Evolutionary conservation across 257 asterid species (phyloP), one percentile per base, ranked within the genome.

Genomic region (Rhazya stricta): DNA sequence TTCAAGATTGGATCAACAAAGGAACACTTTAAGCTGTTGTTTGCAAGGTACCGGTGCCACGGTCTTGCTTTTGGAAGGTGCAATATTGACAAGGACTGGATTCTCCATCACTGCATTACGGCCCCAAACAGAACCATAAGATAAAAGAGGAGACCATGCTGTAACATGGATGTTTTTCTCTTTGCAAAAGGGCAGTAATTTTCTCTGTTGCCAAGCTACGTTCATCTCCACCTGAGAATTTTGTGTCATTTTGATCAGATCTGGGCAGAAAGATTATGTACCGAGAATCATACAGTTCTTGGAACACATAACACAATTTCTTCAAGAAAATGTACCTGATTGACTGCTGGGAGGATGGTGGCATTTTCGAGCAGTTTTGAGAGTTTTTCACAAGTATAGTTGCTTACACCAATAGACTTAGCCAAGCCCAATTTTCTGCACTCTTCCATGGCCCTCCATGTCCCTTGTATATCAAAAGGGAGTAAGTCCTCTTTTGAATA

Each of bases 381-480:
- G 77, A 87, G 85, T 63, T 87, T 89, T 54, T 77, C 81, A 75
- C 84, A 81, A 73, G 86, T 81, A 78, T 84, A 89, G 69, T 89
- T 89, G 90, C 90, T 82, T 5, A 87, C 90, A 65, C 90, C 91
- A 57, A 89, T 83, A 9, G 91, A 87, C 46, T 87, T 87, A 0
- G 84, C 83, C 68, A 89, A 65, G 6, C 94, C 94, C 67, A 83
- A 58, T 30, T 69, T 80, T 36, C 23, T 25, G 71, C 89, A 87
- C 46, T 78, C 84, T 80, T 89, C 92, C 92, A 89, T 85, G 4
- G 82, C 94, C 76, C 83, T 78, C 94, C 94, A 87, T 15, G 88
- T 83, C 30, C 81, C 85, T 13, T 58, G 80, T 0, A 74, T 73
- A 37, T 87, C 90, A 69, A 85, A 85, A 37, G 79, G 79, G 69